Conservation (phyloP, 164 flowering plant genomes). For the Magnolia changhungtana region DNA sequence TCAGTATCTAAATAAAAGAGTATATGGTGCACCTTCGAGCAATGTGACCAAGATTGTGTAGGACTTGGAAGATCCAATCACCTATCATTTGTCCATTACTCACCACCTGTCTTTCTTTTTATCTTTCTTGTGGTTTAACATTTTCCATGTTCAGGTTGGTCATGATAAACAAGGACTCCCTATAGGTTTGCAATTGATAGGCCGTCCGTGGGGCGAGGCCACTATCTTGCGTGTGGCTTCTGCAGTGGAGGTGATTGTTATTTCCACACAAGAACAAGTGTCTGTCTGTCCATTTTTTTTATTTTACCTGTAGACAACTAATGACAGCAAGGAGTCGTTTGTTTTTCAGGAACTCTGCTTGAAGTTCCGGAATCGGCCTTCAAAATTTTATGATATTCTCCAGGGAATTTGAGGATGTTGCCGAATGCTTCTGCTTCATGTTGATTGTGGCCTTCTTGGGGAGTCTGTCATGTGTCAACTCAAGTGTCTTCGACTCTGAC, state of each 20-base stretch:
- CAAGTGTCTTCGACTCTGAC: background rate
- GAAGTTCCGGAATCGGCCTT: constrained; percentile 54
- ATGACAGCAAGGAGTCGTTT: background rate
- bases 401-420: constrained; percentile 20
- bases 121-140: constrained; percentile 3
- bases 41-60: background rate
- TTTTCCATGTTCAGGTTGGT: constrained; percentile 59
- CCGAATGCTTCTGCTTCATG: background rate
- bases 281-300: background rate
- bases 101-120: background rate
- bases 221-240: constrained; percentile 76
- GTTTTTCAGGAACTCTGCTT: constrained; percentile 58
- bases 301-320: background rate
- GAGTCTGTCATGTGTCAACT: no score
- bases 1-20: background rate
- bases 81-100: background rate
- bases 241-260: constrained; percentile 61
- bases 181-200: constrained; percentile 87
- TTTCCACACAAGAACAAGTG: background rate
- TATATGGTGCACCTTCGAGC: background rate
- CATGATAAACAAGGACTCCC: constrained; percentile 98
- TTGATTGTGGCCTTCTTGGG: background rate
- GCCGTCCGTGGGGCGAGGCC: constrained; percentile 98
- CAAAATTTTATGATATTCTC: constrained; percentile 56
- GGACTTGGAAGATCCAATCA: background rate